Conservation (phyloP, 768 basidiomycete species). For the Auricularia sp. region DNA sequence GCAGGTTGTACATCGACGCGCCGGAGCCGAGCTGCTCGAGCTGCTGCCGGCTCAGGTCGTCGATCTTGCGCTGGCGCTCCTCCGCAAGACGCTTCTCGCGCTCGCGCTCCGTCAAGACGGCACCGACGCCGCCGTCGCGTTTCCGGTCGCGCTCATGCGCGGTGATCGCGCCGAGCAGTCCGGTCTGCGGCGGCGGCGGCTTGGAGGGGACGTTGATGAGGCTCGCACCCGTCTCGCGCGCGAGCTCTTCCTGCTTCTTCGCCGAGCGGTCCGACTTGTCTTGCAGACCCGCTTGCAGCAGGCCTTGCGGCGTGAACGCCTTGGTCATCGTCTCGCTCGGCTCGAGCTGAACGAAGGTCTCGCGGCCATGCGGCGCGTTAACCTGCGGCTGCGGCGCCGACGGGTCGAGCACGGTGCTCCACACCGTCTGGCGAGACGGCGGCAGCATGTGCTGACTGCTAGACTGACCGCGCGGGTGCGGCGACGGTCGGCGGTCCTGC, state of each 20-base stretch:
- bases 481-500: conserved; percentile 20
- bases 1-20: conserved; percentile 44
- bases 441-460: conserved; percentile 40
- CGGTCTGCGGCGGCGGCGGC: conserved; percentile 89
- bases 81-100: conserved; percentile 86
- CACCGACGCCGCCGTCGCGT: conserved; percentile 90
- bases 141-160: conserved; percentile 91
- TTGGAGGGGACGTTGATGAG: conserved; percentile 94
- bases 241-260: conserved; percentile 87
- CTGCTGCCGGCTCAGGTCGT: conserved; percentile 82
- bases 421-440: conserved; percentile 58
- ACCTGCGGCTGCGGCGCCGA: conserved; percentile 27
- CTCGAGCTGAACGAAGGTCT: conserved; percentile 62
- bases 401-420: conserved; percentile 83
- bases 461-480: conserved; percentile 43
- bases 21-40: conserved; percentile 67
- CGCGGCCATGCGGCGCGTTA: conserved; percentile 25
- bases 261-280: conserved; percentile 95
- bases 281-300: conserved; percentile 89
- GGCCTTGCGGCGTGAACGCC: conserved; percentile 88
- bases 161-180: conserved; percentile 90
- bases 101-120: conserved; percentile 89
- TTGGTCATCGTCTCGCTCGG: conserved; percentile 72
- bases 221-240: conserved; percentile 82
- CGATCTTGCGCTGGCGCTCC: conserved; percentile 84